Base-by-base conservation (phyloP, 176 grass and related monocot species). In the Poa annua region DNA sequence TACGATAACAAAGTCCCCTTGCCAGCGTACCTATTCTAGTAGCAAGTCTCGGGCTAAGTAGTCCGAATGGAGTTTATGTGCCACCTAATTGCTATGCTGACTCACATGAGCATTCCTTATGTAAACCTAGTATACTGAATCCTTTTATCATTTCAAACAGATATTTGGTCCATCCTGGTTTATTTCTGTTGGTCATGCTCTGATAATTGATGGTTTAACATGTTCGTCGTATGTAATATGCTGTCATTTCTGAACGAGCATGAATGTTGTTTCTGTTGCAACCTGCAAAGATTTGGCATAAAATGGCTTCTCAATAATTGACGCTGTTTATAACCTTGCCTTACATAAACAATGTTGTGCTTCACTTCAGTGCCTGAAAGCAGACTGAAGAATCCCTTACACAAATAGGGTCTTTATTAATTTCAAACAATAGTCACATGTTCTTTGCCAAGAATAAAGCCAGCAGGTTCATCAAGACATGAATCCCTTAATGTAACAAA, bases 1-100 rank as follows among this genome's bases (percentile, higher is more conserved):
- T 97, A 6, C 88, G 83, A 89, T 94, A 88, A 55, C 77, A 34
- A 47, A 33, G 21, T 74, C 11, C 39, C 13, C 10, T 41, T 2
- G 39, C 7, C 4, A 41, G 14, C 7, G 39, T 47, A 0, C 15
- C 36, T 48, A 4, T 11, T 26, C 38, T 33, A 33, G 15, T 4
- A 47, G 77, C 24, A 1, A 78, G 59, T 29, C 24, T 10, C 54
- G 12, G 1, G 36, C 8, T 24, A 21, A 61, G 13, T 69, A 17
- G 64, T 33, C 47, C 0, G 7, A 51, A 74, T 52, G 5, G 4
- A 20, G 25, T 3, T 33, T 17, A 0, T 50, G 16, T 17, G 0
- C 70, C 44, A 17, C 44, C 45, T 32, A 0, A 32, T 73, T 6
- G 14, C 0, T 14, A 16, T 52, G 8, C 47, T 74, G 0, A 8